Base-by-base conservation (phyloP, 805 yeast species). In the Citeromyces nyonsensis region DNA sequence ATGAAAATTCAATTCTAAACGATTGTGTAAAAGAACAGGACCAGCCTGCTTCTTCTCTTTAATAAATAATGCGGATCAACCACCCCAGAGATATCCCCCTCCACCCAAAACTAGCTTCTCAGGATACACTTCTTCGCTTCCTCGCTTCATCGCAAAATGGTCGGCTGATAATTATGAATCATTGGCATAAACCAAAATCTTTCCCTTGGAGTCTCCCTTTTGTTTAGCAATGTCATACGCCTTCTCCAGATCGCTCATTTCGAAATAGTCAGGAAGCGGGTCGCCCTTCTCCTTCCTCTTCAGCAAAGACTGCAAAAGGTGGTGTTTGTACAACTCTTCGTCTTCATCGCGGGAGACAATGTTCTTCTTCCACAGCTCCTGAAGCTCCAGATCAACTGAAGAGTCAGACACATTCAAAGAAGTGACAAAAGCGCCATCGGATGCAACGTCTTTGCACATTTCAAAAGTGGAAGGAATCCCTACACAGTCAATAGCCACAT, bases 401-500 rank as follows among this genome's bases (percentile, higher is more conserved):
- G 43, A 40, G 32, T 69, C 69, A 33, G 63, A 69, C 28, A 63
- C 69, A 40, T 81, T 81, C 28, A 73, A 72, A 47, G 73, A 77
- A 18, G 78, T 79, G 40, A 67, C 64, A 37, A 74, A 61, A 18
- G 80, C 81, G 36, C 79, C 78, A 29, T 71, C 63, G 15, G 61
- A 54, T 38, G 72, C 61, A 25, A 67, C 57, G 20, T 61, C 61
- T 36, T 73, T 67, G 40, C 77, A 76, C 39, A 69, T 53, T 42
- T 69, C 66, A 46, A 74, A 72, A 34, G 80, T 72, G 26, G 56
- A 55, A 36, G 73, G 73, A 29, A 76, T 63, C 45, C 80, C 84
- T 22, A 77, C 77, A 49, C 80, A 69, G 52, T 73, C 68, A 39
- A 63, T 63, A 29, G 66, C 81, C 47, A 72, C 73, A 37, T 73